Conservation (phyloP, 257 asterid genomes). For the Perilla frutescens region DNA sequence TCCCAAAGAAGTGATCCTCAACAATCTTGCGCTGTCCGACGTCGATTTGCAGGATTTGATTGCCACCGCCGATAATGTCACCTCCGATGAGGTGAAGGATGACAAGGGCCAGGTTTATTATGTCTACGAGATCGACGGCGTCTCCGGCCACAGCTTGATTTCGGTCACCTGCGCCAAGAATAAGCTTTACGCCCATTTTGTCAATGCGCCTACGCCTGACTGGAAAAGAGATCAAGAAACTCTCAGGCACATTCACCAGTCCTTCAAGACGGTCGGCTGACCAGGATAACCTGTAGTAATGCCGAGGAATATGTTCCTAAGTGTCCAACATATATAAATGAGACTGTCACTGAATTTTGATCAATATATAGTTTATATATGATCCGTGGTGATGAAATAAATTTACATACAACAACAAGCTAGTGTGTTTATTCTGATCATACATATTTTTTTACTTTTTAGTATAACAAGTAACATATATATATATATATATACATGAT, state of each 20-base stretch:
- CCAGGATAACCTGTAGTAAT: background rate
- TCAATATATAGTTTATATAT: too few relatives aligned
- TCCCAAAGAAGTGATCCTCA: conserved; percentile 68
- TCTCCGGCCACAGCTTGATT: conserved; percentile 78
- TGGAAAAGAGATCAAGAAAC: conserved; percentile 81
- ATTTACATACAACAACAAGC: too few relatives aligned
- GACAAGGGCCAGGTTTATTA: conserved; percentile 85
- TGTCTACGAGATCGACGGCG: conserved; percentile 81
- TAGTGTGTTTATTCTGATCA: too few relatives aligned
- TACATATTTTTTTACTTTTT: too few relatives aligned
- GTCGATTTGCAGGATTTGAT: conserved; percentile 85
- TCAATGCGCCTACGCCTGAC: conserved; percentile 79
- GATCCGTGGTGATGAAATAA: background rate
- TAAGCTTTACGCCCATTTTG: conserved; percentile 93
- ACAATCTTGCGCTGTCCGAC: conserved; percentile 85
- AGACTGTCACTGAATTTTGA: background rate
- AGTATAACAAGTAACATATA: too few relatives aligned
- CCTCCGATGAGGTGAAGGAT: conserved; percentile 69
- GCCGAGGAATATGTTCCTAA: conserved; percentile 14
- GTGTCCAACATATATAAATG: conserved; percentile 1
- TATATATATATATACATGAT: background rate
- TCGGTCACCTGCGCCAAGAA: conserved; percentile 90
- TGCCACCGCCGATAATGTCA: conserved; percentile 73
- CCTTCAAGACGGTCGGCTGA: conserved; percentile 81
- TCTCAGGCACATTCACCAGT: conserved; percentile 77